Evolutionary conservation across 2,329 filamentous ascomycete species (phyloP).

Genomic region (Aspergillus pseudoviridinutans): DNA sequence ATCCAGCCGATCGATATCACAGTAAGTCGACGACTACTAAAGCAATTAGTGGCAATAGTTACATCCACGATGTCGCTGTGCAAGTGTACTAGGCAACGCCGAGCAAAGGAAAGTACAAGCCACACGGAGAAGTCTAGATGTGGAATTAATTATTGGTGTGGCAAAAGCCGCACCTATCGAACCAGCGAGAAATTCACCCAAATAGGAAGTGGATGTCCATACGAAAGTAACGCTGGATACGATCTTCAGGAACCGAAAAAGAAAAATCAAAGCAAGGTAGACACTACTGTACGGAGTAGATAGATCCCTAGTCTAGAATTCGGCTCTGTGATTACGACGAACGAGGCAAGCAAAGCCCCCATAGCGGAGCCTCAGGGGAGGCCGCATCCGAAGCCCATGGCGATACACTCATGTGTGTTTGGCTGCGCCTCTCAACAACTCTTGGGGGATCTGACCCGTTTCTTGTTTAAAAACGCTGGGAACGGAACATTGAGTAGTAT

Average conservation of each 20-base stretch:
- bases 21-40: no score
- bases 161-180: background rate
- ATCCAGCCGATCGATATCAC: background rate
- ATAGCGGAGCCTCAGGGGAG: background rate
- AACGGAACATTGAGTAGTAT: background rate
- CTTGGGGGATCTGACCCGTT: no score
- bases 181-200: background rate
- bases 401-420: background rate
- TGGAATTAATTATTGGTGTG: background rate
- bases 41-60: background rate
- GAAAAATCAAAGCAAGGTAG: background rate
- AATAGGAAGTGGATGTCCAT: background rate
- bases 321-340: background rate
- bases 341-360: background rate
- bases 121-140: background rate
- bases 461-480: background rate
- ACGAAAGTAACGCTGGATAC: background rate
- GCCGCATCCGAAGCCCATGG: background rate
- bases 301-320: background rate
- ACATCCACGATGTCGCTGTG: background rate
- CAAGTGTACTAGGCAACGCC: background rate
- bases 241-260: slow-evolving; percentile 1
- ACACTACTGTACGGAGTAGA: no score
- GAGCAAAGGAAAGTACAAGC: background rate
- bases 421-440: background rate